Evolutionary conservation across 352 stramenopile species (phyloP).

Genomic region (Saprolegnia diclina): DNA sequence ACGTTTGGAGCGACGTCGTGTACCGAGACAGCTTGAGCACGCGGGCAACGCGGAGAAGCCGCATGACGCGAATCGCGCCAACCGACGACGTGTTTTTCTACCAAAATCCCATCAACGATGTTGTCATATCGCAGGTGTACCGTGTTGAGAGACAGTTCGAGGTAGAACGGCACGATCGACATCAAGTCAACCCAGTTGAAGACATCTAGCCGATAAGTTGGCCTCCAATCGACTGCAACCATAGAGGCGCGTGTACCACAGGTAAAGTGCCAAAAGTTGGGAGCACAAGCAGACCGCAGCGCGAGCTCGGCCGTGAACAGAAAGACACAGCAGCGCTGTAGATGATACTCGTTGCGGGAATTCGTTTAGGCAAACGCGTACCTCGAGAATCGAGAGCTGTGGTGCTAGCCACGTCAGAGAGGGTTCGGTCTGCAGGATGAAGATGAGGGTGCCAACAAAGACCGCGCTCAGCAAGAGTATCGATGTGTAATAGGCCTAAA

Average conservation of each 20-base stretch:
- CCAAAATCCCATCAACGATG: too few species aligned
- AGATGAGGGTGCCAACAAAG: slow-evolving; percentile 53
- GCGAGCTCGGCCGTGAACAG: slow-evolving; percentile 50
- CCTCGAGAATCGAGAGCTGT: slow-evolving; percentile 35
- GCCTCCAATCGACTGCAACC: too few species aligned
- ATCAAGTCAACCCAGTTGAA: slow-evolving; percentile 80
- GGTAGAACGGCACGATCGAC: slow-evolving; percentile 80
- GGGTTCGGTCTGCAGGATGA: slow-evolving; percentile 60
- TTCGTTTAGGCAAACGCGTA: too few species aligned
- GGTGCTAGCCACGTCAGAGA: slow-evolving; percentile 25
- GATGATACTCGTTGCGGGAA: too few species aligned
- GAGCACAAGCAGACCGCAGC: slow-evolving; percentile 42
- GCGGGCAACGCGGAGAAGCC: slow-evolving; percentile 71
- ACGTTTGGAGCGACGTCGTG: slow-evolving; percentile 79
- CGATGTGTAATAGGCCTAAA: not conserved
- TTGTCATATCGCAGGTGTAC: slow-evolving; percentile 6
- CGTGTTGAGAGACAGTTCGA: slow-evolving; percentile 64
- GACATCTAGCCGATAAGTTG: slow-evolving; percentile 35
- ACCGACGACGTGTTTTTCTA: slow-evolving; percentile 52
- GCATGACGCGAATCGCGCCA: slow-evolving; percentile 73
- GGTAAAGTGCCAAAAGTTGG: slow-evolving; percentile 46
- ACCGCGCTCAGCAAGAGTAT: slow-evolving; percentile 47
- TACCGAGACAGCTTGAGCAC: slow-evolving; percentile 86
- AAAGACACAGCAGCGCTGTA: slow-evolving; percentile 23
- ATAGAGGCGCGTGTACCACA: slow-evolving; percentile 31